phyloP scores from a whole-genome alignment of 2,329 filamentous ascomycete genomes.

The Knufia fluminis region DNA sequence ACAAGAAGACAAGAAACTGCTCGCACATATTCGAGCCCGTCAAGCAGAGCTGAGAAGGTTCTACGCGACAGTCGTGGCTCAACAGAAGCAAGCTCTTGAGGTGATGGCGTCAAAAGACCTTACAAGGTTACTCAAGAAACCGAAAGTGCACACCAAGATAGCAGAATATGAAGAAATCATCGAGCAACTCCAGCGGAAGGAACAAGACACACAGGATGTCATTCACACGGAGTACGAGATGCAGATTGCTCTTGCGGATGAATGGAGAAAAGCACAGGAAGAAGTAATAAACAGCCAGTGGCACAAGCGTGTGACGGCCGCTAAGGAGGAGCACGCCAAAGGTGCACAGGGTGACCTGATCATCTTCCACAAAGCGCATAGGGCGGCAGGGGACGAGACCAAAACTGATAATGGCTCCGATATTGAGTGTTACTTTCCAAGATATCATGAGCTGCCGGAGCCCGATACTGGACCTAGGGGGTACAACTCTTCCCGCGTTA shows the following conservation, averaged over 20 bases:
- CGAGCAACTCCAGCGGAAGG: slow-evolving; percentile 24
- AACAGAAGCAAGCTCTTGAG: slow-evolving; percentile 33
- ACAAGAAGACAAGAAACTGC: slow-evolving; percentile 17
- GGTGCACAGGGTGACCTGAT: slow-evolving; percentile 34
- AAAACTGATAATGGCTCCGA: slow-evolving; percentile 31
- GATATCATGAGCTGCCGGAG: slow-evolving; percentile 21
- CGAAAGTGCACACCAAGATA: slow-evolving; percentile 32
- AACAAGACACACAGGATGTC: slow-evolving; percentile 22
- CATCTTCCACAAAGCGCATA: slow-evolving; percentile 31
- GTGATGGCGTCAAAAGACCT: slow-evolving; percentile 33
- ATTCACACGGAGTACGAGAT: slow-evolving; percentile 29
- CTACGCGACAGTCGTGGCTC: slow-evolving; percentile 34
- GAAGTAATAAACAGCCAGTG: slow-evolving; percentile 28
- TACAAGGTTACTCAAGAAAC: slow-evolving; percentile 31
- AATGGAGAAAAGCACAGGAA: slow-evolving; percentile 26
- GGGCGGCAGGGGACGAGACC: slow-evolving; percentile 33
- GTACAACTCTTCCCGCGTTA: slow-evolving; percentile 19
- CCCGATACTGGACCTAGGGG: slow-evolving; percentile 18
- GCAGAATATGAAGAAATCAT: slow-evolving; percentile 32
- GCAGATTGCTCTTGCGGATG: slow-evolving; percentile 26
- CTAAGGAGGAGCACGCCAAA: slow-evolving; percentile 28
- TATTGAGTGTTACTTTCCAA: slow-evolving; percentile 23
- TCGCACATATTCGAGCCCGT: slow-evolving; percentile 29
- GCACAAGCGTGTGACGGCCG: slow-evolving; percentile 22
- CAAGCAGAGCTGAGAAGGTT: slow-evolving; percentile 35